phyloP scores from a whole-genome alignment of 257 asterid genomes.

The Nicotiana benthamiana region DNA sequence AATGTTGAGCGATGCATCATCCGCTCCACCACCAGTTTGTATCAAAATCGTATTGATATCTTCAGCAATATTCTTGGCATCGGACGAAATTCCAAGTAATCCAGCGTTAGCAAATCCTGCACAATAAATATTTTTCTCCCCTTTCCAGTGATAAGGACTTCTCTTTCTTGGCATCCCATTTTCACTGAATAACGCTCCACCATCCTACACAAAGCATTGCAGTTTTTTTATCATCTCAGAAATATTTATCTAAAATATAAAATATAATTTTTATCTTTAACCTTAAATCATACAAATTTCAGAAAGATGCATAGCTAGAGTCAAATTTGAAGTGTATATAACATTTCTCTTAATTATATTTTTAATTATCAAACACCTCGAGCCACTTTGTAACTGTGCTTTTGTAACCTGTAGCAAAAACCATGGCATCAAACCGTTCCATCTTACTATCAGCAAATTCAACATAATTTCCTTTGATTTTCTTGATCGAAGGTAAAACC shows the following conservation, averaged over 20 bases:
- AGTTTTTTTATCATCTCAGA: background rate
- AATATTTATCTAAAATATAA: background rate
- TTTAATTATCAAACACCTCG: constrained; percentile 17
- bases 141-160: constrained; percentile 41
- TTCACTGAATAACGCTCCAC: constrained; percentile 29
- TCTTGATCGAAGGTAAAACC: constrained; percentile 39
- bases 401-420: constrained; percentile 48
- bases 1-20: background rate
- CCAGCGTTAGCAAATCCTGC: constrained; percentile 45
- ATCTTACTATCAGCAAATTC: constrained; percentile 21
- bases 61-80: constrained; percentile 32
- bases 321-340: background rate
- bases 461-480: constrained; percentile 15
- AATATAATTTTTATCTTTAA: background rate
- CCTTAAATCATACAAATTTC: background rate
- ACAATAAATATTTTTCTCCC: constrained; percentile 41
- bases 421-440: constrained; percentile 23
- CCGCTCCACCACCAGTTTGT: too few relatives aligned
- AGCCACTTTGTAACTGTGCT: constrained; percentile 50
- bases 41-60: constrained; percentile 22
- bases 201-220: constrained; percentile 24
- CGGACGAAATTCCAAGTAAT: constrained; percentile 32
- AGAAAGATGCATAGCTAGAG: background rate
- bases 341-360: too few relatives aligned
- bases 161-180: constrained; percentile 39